Evolutionary conservation across 192 early-diverging fungal genomes (phyloP), one percentile per base, ranked within the genome.

Genomic region (Coemansia sp.): DNA sequence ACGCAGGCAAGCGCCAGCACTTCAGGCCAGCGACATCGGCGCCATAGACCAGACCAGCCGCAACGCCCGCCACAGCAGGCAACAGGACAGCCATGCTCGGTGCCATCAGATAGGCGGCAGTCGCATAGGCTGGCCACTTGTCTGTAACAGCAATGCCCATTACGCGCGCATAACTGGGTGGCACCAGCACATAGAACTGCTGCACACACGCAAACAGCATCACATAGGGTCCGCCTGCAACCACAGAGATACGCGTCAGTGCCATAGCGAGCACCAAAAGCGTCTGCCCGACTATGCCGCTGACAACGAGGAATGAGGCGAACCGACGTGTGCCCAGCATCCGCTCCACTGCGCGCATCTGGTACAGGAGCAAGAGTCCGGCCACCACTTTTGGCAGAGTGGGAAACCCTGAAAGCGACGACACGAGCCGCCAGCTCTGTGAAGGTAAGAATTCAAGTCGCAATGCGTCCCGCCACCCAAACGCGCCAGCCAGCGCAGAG

Each of bases 261-360:
- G 53, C 26, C 52, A 53, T 53, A 18, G 17, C 52, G 1, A n/a
- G 26, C 0, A 63, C 29, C 10, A 39, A n/a, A 14, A 71, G 42
- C 48, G 44, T 21, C 34, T 65, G 62, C 0, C 57, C 62, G 3
- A 71, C 68, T 0, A 65, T 9, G 18, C 52, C 57, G 5, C 21
- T 40, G 5, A 57, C 62, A 26, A 65, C 63, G 0, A 71, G 9
- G 53, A 71, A 65, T 10, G 68, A 24, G 33, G 58, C 68, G 19
- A 59, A 71, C 29, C 35, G 58, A n/a, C 56, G 57, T 3, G 68
- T 56, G 4, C 68, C 68, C 21, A 71, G 40, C 22, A 64, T 19
- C 19, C 68, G 43, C 53, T 71, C 68, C 5, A 71, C 43, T 3
- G 19, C 33, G 4, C 68, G 62, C 14, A 71, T 56, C 24, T 60